These are phyloP conservation scores for Colletotrichum karsti DNA, from an alignment of 2,329 filamentous ascomycete species.

Conservation along the genomic window DNA sequence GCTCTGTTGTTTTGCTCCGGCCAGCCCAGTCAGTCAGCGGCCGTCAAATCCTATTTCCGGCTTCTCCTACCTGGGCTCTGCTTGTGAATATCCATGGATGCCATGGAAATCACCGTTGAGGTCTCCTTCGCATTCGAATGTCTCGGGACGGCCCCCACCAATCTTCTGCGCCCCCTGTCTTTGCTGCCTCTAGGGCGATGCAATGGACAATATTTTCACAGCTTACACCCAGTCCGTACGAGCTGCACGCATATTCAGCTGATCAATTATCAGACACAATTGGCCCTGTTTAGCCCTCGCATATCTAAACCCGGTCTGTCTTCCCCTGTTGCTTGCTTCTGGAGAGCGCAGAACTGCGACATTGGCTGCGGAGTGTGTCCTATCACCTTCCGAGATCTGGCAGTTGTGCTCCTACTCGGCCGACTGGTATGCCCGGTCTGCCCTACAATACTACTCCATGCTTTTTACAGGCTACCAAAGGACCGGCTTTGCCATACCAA, in stretches of 20 bases:
- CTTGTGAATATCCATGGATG: background rate
- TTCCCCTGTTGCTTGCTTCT: background rate
- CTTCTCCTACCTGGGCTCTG: background rate
- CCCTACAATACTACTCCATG: background rate
- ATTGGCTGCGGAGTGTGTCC: background rate
- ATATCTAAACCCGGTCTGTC: background rate
- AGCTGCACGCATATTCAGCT: background rate
- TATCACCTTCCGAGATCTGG: background rate
- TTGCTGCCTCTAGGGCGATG: background rate
- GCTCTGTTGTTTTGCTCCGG: conserved; percentile 11
- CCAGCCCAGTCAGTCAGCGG: background rate
- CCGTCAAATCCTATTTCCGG: background rate
- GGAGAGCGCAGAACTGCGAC: background rate
- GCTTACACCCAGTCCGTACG: background rate
- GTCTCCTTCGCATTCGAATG: conserved; percentile 13
- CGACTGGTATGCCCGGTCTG: background rate
- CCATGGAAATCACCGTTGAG: background rate
- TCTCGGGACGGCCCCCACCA: conserved; percentile 1
- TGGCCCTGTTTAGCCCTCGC: background rate
- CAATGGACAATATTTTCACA: background rate
- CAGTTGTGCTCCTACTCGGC: background rate
- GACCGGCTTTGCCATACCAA: background rate
- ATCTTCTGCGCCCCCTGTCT: background rate
- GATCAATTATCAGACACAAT: background rate
- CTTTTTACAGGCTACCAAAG: background rate